Base-by-base conservation (phyloP, 1,139 yeast species). In the Arxiozyma heterogenica region DNA sequence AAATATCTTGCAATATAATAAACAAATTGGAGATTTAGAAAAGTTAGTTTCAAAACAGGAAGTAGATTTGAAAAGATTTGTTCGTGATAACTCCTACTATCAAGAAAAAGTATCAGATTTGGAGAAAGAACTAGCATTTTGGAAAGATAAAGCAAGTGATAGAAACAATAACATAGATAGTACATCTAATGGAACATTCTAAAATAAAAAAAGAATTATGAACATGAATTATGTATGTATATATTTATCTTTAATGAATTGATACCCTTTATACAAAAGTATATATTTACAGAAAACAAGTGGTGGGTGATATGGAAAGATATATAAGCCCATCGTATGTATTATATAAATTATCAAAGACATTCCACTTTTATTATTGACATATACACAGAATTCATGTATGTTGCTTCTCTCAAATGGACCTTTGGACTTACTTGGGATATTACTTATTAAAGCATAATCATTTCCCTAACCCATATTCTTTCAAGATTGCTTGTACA, bases 391-490 rank as follows among this genome's bases (percentile, higher is more conserved):
- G 22, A 6, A 18, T 25, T 9, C n/a, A 3, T 25, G 1, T 44
- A n/a, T n/a, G 21, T 25, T 27, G 9, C 8, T 17, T n/a, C 27
- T 44, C 20, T 17, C 39, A 17, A 17, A 25, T 20, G 5, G 22
- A 48, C 30, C 44, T 52, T 11, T 20, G 17, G 17, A 23, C 30
- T 34, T 15, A 34, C 15, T 15, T 12, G 4, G n/a, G 15, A 34
- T 12, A 4, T 34, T 11, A 34, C 4, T 34, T 34, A 1, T 6
- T 34, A 34, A 6, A 34, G 6, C 4, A 15, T 12, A 6, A 22
- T 63, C 68, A 50, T 41, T 66, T 69, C 23, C 96, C 96, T 57
- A 91, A 73, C 0, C 96, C 97, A 64, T 83, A 87, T 56, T 80
- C 78, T 57, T 77, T 77, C 58, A 89, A 74, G 34, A 84, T 82